Evolutionary conservation across 345 rosid species (phyloP).

Genomic region (Aethionema arabicum): DNA sequence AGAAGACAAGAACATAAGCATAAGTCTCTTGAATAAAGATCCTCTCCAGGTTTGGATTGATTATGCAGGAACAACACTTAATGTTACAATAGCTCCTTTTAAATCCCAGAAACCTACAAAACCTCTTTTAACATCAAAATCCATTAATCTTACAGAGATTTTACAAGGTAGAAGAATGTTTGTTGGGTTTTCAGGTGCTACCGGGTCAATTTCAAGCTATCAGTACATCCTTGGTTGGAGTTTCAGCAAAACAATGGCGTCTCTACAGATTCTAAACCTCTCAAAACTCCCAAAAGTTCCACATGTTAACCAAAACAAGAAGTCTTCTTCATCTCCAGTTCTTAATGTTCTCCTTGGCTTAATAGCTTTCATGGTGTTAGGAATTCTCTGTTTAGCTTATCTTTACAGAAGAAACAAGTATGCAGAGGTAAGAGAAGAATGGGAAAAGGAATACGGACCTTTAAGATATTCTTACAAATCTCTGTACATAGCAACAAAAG

Average conservation of each 20-base stretch:
- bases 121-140: conserved; percentile 49
- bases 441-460: conserved; percentile 61
- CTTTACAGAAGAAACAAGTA: conserved; percentile 41
- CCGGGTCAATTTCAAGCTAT: conserved; percentile 38
- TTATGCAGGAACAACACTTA: conserved; percentile 43
- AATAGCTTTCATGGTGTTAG: conserved; percentile 27
- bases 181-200: conserved; percentile 64
- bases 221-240: conserved; percentile 74
- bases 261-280: conserved; percentile 34
- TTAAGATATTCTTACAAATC: conserved; percentile 55
- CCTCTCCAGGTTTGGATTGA: conserved; percentile 68
- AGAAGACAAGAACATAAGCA: conserved; percentile 25
- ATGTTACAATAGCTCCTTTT: conserved; percentile 52
- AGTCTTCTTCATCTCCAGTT: conserved; percentile 2
- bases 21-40: conserved; percentile 42
- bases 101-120: conserved; percentile 34
- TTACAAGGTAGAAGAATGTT: conserved; percentile 43
- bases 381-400: conserved; percentile 26
- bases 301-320: background rate
- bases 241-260: conserved; percentile 46
- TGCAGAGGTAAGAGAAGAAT: conserved; percentile 56
- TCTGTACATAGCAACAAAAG: conserved; percentile 58
- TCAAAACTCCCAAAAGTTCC: conserved; percentile 60
- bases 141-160: conserved; percentile 43
- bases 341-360: conserved; percentile 35